Evolutionary conservation across 192 early-diverging fungal genomes (phyloP), one percentile per base, ranked within the genome.

Genomic region (Thoreauomyces humboldtii): DNA sequence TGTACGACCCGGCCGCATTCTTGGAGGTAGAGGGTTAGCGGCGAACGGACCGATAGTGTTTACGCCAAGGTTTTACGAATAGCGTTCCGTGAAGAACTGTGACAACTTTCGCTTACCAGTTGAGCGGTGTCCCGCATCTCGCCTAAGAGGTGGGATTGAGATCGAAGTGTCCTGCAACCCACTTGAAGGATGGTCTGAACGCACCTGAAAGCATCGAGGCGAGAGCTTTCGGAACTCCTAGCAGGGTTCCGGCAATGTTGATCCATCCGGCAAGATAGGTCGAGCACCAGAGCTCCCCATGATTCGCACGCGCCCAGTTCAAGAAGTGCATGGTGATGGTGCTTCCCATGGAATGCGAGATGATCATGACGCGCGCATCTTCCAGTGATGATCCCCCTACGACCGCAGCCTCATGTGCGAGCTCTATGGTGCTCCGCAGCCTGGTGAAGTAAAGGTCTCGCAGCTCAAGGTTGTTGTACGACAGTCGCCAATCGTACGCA

Each of bases 401-500:
- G 7, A 43, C 42, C 29, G 71, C 42, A 0, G 43, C 45, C 28
- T 17, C 71, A 75, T 32, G 75, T 65, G 75, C 61, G 0, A 82
- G 41, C 69, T 96, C 93, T 54, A 96, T 82, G 7, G 65, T 83
- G 7, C 72, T 28, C 65, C 91, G 89, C 15, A 96, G 83, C 7
- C 77, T 75, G 6, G 92, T 87, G 50, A 92, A 95, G 68, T 88
- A 95, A 32, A 82, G 73, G 66, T 96, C 94, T 15, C 94, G 80
- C 7, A 71, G 74, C 65, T 96, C 91, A 2, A 95, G 74, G 48
- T 94, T 91, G 28, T 62, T 43, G 48, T 88, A 87, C 0, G 87
- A 83, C 44, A 96, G 69, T 33, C 94, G 81, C 92, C 93, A 95
- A 79, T 95, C 92, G 67, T 95, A 95, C 0, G 89, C 73, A 0